These are phyloP conservation scores for Trichosphaerium sp. DNA, from an alignment of 78 protist species.

Conservation along the genomic window DNA sequence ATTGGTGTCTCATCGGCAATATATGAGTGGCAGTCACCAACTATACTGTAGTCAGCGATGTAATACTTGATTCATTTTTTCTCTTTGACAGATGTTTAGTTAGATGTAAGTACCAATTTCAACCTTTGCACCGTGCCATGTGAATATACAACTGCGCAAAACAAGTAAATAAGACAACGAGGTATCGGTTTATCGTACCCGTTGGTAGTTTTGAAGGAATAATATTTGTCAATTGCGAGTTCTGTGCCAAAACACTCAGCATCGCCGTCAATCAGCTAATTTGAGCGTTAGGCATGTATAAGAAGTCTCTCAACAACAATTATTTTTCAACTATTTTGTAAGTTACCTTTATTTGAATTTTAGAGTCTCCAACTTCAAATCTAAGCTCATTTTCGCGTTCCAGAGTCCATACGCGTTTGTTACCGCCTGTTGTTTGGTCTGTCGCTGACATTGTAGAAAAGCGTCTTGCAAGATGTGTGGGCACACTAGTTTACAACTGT, in stretches of 20 bases:
- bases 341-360: neutral
- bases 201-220: slow-evolving; percentile 14
- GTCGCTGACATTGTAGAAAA: no score
- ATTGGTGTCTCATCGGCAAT: slow-evolving; percentile 54
- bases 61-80: neutral
- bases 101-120: slow-evolving; percentile 6
- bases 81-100: no score
- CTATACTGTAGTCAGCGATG: neutral
- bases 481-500: no score
- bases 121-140: slow-evolving; percentile 41
- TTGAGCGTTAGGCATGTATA: neutral
- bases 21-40: neutral
- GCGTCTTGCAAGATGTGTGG: no score
- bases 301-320: neutral
- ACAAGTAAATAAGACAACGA: no score
- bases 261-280: slow-evolving; percentile 21
- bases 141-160: slow-evolving; percentile 44
- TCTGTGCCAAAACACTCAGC: slow-evolving; percentile 71
- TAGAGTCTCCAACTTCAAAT: slow-evolving; percentile 30
- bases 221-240: slow-evolving; percentile 1
- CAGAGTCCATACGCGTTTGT: no score
- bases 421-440: no score
- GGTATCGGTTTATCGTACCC: no score
- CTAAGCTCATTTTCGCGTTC: no score
- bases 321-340: neutral